phyloP scores from a whole-genome alignment of 2,329 filamentous ascomycete genomes.

The Didymella arachidicola region DNA sequence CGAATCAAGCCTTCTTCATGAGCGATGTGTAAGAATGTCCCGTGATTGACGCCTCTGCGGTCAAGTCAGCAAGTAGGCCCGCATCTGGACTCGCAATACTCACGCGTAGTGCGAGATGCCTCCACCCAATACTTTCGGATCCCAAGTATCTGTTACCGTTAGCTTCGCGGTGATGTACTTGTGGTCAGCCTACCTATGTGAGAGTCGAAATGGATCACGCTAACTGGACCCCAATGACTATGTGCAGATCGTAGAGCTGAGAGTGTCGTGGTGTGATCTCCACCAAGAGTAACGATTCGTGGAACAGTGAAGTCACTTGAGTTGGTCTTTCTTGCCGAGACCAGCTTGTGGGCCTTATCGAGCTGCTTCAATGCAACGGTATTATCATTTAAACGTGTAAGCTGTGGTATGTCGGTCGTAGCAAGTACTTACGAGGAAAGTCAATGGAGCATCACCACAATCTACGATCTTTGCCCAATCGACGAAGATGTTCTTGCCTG shows the following conservation, averaged over 20 bases:
- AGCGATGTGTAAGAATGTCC: conserved; percentile 68
- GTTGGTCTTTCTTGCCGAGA: conserved; percentile 58
- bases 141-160: conserved; percentile 60
- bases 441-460: conserved; percentile 63
- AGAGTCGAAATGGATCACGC: conserved; percentile 66
- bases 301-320: conserved; percentile 56
- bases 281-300: conserved; percentile 62
- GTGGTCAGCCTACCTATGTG: conserved; percentile 52
- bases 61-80: conserved; percentile 10
- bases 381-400: conserved; percentile 53
- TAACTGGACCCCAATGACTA: conserved; percentile 61
- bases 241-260: conserved; percentile 60
- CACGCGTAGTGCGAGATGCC: conserved; percentile 67
- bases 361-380: conserved; percentile 63
- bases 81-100: conserved; percentile 37
- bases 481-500: conserved; percentile 54
- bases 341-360: conserved; percentile 59
- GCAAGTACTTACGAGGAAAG: conserved; percentile 52
- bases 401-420: neutral
- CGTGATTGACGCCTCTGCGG: conserved; percentile 63
- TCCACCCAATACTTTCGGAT: conserved; percentile 63
- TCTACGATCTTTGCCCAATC: conserved; percentile 63
- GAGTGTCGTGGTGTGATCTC: conserved; percentile 65
- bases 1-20: conserved; percentile 67
- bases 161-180: neutral